Evolutionary conservation across 192 early-diverging fungal genomes (phyloP).

Genomic region (Umbelopsis sp.): DNA sequence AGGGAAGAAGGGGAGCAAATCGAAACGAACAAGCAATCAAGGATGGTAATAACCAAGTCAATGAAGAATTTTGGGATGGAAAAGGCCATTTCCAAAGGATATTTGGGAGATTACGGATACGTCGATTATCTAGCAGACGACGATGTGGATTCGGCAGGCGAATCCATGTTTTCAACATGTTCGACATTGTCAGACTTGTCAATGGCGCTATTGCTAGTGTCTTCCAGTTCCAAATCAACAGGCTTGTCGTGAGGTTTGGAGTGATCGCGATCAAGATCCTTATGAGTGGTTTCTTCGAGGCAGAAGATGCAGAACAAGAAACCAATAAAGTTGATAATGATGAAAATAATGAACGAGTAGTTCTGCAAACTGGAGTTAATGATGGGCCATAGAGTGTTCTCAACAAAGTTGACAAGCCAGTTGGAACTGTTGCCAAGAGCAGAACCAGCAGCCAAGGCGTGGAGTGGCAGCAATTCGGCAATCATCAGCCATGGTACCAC

Average conservation of each 20-base stretch:
- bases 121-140: not conserved
- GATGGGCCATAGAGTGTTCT: conserved; percentile 43
- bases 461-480: conserved; percentile 78
- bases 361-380: conserved; percentile 35
- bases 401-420: conserved; percentile 61
- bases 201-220: not conserved
- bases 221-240: conserved; percentile 16
- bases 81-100: not conserved
- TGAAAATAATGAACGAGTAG: conserved; percentile 69
- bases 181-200: conserved; percentile 11
- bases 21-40: not conserved
- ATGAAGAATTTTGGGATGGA: not conserved
- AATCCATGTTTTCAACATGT: not conserved
- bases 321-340: conserved; percentile 62
- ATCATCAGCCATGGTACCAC: conserved; percentile 83
- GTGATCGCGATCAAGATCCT: conserved; percentile 28
- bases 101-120: not conserved
- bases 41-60: not conserved
- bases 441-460: conserved; percentile 71
- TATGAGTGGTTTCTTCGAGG: conserved; percentile 78
- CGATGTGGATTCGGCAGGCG: not conserved
- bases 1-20: not conserved
- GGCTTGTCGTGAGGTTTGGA: not conserved
- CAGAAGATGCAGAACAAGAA: conserved; percentile 69
- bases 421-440: conserved; percentile 75